Base-by-base conservation (phyloP, 2,329 filamentous ascomycete species). In the Beauveria medogensis region DNA sequence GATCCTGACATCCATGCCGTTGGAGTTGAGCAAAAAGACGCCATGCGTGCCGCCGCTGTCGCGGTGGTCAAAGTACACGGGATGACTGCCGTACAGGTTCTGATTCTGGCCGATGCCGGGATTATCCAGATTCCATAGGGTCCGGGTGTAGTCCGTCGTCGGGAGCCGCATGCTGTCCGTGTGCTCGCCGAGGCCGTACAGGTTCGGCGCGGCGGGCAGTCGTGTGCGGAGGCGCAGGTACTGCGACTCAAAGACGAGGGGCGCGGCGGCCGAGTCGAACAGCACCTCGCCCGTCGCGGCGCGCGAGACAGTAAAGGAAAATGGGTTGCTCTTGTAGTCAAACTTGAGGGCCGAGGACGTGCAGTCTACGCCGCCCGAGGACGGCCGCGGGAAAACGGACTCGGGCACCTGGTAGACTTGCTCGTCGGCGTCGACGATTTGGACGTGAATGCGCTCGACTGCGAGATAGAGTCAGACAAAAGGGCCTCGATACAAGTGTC, bases 141-240 rank as follows among this genome's bases (percentile, higher is more conserved):
- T 90, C 44, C 89, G 84, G 40, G 65, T 76, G 55, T 64, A 64
- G 70, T 87, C 80, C 34, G 80, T 84, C 0, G 82, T 87, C 62
- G 84, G 83, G 59, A 91, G 75, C 51, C 80, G 80, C 69, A 90
- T 83, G 8, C 83, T 77, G 66, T 91, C 88, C 2, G 82, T 85
- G 69, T 90, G 86, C 72, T 92, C 89, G 40, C 89, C 89, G 4
- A 92, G 78, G 2, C 89, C 89, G 70, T 92, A 92, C 8, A 92
- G 74, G 67, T 88, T 84, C 0, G 88, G 86, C 60, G 84, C 75
- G 1, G 81, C 72, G 0, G 89, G 88, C 26, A 92, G 75, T 64
- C 77, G 81, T 7, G 89, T 91, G 34, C 86, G 80, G 60, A 92
- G 76, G 20, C 85, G 82, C 28, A 92, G 73, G 68, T 90, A 92